phyloP scores from a whole-genome alignment of 805 yeast species.

The Candida montana region DNA sequence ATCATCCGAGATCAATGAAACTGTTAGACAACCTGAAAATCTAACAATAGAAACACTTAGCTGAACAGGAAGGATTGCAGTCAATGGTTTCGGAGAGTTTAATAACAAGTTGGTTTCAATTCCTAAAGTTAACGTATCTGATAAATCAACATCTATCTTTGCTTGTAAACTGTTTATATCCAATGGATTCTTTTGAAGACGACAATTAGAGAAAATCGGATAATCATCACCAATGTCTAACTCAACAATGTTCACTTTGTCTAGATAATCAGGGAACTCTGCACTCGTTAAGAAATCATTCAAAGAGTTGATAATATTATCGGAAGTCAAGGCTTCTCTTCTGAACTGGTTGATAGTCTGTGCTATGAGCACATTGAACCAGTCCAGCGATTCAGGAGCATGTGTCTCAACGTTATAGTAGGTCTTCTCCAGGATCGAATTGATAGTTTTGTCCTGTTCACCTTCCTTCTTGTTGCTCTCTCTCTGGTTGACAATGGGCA shows the following conservation, averaged over 20 bases:
- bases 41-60: slow-evolving; percentile 83
- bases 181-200: slow-evolving; percentile 57
- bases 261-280: slow-evolving; percentile 75
- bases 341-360: slow-evolving; percentile 84
- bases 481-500: slow-evolving; percentile 21
- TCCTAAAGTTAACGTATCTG: slow-evolving; percentile 82
- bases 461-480: slow-evolving; percentile 8
- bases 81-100: slow-evolving; percentile 76
- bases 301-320: slow-evolving; percentile 77
- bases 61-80: slow-evolving; percentile 84
- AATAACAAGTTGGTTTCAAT: slow-evolving; percentile 73
- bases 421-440: slow-evolving; percentile 76
- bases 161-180: slow-evolving; percentile 60
- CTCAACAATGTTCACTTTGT: slow-evolving; percentile 72
- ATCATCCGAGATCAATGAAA: slow-evolving; percentile 39
- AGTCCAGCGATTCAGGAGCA: slow-evolving; percentile 85
- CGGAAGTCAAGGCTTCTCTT: slow-evolving; percentile 80
- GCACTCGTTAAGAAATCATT: slow-evolving; percentile 56
- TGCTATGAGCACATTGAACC: slow-evolving; percentile 94
- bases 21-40: slow-evolving; percentile 84
- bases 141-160: slow-evolving; percentile 82
- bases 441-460: slow-evolving; percentile 26
- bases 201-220: slow-evolving; percentile 91
- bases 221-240: slow-evolving; percentile 92
- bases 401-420: slow-evolving; percentile 88